Conservation (phyloP, 2,329 filamentous ascomycete species). For the Phialemoniopsis sp. region DNA sequence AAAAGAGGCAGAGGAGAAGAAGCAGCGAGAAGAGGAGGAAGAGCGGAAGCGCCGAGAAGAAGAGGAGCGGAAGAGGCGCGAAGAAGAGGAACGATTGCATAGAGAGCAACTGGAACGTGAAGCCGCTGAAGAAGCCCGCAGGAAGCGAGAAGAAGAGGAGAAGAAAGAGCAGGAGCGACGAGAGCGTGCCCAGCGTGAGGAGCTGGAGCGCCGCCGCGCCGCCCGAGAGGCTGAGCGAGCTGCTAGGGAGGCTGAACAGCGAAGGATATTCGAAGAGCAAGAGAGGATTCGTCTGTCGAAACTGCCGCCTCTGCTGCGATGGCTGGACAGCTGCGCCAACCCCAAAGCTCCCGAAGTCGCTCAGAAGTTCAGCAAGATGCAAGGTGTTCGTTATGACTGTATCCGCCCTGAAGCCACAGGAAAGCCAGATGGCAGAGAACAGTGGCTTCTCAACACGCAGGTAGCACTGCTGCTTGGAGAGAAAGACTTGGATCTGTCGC, state of each 20-base stretch:
- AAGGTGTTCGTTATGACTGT: constrained; percentile 61
- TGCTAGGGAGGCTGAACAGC: constrained; percentile 47
- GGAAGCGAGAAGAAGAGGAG: constrained; percentile 46
- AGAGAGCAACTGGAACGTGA: constrained; percentile 41
- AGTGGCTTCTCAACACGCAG: constrained; percentile 63
- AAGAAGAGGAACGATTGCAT: constrained; percentile 41
- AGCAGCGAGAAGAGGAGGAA: constrained; percentile 20
- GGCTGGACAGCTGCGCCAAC: constrained; percentile 51
- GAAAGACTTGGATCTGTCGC: constrained; percentile 56
- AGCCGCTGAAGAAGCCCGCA: constrained; percentile 44
- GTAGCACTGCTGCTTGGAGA: constrained; percentile 61
- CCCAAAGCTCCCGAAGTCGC: constrained; percentile 47
- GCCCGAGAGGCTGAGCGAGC: constrained; percentile 33
- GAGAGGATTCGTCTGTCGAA: constrained; percentile 51
- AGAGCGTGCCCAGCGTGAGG: constrained; percentile 36
- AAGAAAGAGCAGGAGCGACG: constrained; percentile 44
- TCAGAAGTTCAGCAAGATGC: constrained; percentile 50
- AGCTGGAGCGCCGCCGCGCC: constrained; percentile 33
- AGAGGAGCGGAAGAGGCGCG: constrained; percentile 23
- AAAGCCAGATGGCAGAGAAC: constrained; percentile 54
- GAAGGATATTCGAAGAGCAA: constrained; percentile 47
- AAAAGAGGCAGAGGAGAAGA: constrained; percentile 21
- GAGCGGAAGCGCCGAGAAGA: constrained; percentile 20
- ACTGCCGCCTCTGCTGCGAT: constrained; percentile 56
- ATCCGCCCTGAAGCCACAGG: constrained; percentile 50